Conservation (phyloP, 2,329 filamentous ascomycete species). For the Alternaria hordeiaustralica region DNA sequence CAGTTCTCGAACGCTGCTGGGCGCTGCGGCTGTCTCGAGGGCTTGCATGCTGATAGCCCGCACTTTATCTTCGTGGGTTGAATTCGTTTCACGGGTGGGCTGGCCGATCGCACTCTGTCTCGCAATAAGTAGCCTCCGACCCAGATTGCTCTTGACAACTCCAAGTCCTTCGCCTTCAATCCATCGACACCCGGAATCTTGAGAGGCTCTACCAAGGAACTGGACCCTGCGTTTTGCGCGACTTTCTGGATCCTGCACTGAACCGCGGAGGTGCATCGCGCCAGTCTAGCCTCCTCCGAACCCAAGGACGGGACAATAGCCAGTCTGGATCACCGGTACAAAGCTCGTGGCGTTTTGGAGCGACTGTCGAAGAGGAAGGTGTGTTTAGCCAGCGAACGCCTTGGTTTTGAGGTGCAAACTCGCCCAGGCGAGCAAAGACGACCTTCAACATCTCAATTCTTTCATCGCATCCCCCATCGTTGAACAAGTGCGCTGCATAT, state of each 20-base stretch:
- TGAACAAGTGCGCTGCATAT: background rate
- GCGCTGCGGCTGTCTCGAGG: background rate
- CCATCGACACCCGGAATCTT: background rate
- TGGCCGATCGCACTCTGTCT: background rate
- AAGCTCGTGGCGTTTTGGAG: conserved; percentile 10
- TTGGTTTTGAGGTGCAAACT: background rate
- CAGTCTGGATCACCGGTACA: conserved; percentile 19
- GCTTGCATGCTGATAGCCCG: background rate
- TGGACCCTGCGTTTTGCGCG: conserved; percentile 1
- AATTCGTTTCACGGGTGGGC: background rate
- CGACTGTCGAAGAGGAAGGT: conserved; percentile 25
- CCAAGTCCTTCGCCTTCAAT: background rate
- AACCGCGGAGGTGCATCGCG: conserved; percentile 7
- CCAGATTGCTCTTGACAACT: background rate
- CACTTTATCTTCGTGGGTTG: background rate
- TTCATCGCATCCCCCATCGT: background rate
- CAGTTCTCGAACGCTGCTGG: background rate
- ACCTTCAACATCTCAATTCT: background rate
- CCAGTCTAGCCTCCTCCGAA: conserved; percentile 6
- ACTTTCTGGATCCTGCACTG: conserved; percentile 4
- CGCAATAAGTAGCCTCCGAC: conserved; percentile 5
- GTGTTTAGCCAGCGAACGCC: conserved; percentile 3
- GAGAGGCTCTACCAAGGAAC: background rate
- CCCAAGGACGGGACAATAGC: conserved; percentile 1
- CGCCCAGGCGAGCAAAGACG: background rate